These are phyloP conservation scores for Takakia lepidozioides DNA, from an alignment of 225 moss, liverwort and hornwort species.

Conservation along the genomic window DNA sequence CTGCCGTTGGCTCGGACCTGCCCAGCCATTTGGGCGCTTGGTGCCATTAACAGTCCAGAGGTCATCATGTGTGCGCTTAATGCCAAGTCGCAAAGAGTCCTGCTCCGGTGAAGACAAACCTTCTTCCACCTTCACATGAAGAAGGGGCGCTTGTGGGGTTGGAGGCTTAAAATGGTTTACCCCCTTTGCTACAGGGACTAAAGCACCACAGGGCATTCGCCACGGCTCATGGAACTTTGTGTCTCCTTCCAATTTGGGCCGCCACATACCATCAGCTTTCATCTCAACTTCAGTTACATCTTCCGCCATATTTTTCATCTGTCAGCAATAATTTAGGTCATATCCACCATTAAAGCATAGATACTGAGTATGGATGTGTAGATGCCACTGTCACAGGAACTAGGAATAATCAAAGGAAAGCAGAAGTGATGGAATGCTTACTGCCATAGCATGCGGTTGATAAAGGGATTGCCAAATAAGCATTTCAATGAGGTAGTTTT, in stretches of 20 bases:
- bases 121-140: conserved; percentile 79
- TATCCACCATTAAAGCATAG: too few species aligned
- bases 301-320: conserved; percentile 49
- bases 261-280: conserved; percentile 58
- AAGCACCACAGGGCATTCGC: conserved; percentile 61
- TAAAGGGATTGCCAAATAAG: conserved; percentile 37
- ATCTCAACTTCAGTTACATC: conserved; percentile 57
- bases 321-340: background rate
- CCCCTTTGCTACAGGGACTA: conserved; percentile 34
- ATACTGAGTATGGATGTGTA: too few species aligned
- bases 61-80: conserved; percentile 66
- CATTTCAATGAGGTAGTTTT: conserved; percentile 45
- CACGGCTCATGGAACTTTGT: conserved; percentile 61
- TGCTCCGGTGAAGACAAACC: conserved; percentile 73
- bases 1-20: conserved; percentile 65
- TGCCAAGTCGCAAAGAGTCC: conserved; percentile 49
- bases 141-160: conserved; percentile 23
- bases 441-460: conserved; percentile 34
- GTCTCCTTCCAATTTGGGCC: conserved; percentile 48
- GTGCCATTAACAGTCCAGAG: conserved; percentile 68
- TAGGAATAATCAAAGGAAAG: too few species aligned
- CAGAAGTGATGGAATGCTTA: conserved; percentile 10
- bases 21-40: conserved; percentile 59
- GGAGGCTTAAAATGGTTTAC: conserved; percentile 24
- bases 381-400: too few species aligned